Base-by-base conservation (phyloP, 306 rosid species). In the Urtica urens region DNA sequence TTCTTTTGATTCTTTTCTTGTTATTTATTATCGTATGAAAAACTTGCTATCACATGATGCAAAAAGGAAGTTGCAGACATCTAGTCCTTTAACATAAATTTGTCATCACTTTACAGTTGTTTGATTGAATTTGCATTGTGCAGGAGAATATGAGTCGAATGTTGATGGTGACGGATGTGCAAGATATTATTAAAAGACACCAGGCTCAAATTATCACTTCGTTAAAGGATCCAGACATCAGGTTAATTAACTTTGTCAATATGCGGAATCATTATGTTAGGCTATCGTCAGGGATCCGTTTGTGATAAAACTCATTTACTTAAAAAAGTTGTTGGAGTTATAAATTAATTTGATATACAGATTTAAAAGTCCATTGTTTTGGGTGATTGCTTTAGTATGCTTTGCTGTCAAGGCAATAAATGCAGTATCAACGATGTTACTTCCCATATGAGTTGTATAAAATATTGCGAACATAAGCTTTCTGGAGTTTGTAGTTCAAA, bases 171-270 rank as follows among this genome's bases (percentile, higher is more conserved):
- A 78, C 96, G 27, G 99, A 92, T 63, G 87, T 92, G 71, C 99
- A 92, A 85, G 99, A 92, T 75, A 82, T 85, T 57, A 92, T 85
- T 60, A 92, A 92, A 77, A 78, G 85, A 62, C 99, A 92, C 69
- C 99, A 92, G 61, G 96, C 99, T 65, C 99, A 92, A 74, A 92
- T 92, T 59, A 92, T 92, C 66, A 92, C 96, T 59, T 92, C 99
- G 19, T 67, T 85, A 70, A 92, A 92, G 75, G 99, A 92, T 79
- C 99, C 99, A 16, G 99, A 92, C 63, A 86, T 92, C 81, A 92
- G 99, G 99, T 92, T 60, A n/a, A n/a, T n/a, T n/a, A 64, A 52
- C 21, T 31, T 53, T 56, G 39, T 28, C n/a, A n/a, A n/a, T n/a
- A n/a, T n/a, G n/a, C n/a, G n/a, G n/a, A n/a, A n/a, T n/a, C n/a